A percentile compares a stretch with the other conserved stretches of the same genome.
Conservation (phyloP, 2,329 filamentous ascomycete species). For the Nemania sp. region DNA sequence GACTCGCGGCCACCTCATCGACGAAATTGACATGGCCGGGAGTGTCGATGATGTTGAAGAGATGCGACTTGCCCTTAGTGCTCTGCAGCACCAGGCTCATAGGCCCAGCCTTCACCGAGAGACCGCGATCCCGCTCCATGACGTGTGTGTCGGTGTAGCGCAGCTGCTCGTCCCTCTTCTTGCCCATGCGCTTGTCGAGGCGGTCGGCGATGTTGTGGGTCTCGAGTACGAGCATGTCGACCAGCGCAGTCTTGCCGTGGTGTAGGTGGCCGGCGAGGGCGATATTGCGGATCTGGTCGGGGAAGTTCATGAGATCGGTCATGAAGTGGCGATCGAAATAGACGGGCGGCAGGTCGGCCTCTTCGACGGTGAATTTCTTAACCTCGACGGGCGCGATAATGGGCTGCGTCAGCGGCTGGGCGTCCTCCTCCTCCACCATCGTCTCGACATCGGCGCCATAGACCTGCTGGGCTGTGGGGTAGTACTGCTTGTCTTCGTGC, state of each 20-base stretch:
- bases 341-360: slow-evolving; percentile 85
- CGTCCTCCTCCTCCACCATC: slow-evolving; percentile 94
- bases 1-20: slow-evolving; percentile 88
- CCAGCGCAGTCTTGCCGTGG: slow-evolving; percentile 96
- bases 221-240: slow-evolving; percentile 97
- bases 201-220: slow-evolving; percentile 85
- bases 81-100: slow-evolving; percentile 92
- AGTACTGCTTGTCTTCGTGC: slow-evolving; percentile 99
- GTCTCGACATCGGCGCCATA: slow-evolving; percentile 96
- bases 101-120: slow-evolving; percentile 90
- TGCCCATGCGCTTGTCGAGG: slow-evolving; percentile 79
- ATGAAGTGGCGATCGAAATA: slow-evolving; percentile 89
- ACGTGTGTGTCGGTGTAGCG: slow-evolving; percentile 93
- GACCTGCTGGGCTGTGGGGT: slow-evolving; percentile 94
- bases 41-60: slow-evolving; percentile 93
- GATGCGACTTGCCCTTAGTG: slow-evolving; percentile 90
- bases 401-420: slow-evolving; percentile 86
- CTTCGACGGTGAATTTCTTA: slow-evolving; percentile 95
- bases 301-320: slow-evolving; percentile 94
- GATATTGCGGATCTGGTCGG: slow-evolving; percentile 90
- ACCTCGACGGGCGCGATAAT: slow-evolving; percentile 92
- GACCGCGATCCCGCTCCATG: slow-evolving; percentile 82
- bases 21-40: slow-evolving; percentile 98
- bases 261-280: slow-evolving; percentile 91
- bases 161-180: slow-evolving; percentile 83